Evolutionary conservation across 805 yeast species (phyloP).

Genomic region (Metschnikowia cerradonensis): DNA sequence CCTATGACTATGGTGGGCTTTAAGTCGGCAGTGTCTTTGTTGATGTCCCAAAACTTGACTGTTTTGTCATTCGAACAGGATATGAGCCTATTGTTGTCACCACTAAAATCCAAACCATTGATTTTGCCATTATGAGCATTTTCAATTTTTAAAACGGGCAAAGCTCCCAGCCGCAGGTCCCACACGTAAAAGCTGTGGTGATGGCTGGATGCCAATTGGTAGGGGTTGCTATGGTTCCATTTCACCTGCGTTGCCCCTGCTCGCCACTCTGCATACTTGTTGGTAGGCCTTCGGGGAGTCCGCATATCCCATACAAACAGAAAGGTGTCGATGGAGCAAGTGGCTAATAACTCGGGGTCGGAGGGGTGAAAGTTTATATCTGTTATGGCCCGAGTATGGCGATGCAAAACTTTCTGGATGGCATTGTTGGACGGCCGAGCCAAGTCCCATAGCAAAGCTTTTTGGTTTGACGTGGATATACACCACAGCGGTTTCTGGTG

Average conservation of each 20-base stretch:
- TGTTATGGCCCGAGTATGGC: slow-evolving; percentile 89
- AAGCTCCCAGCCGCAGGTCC: slow-evolving; percentile 83
- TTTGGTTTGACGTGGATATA: slow-evolving; percentile 90
- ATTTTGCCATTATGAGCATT: slow-evolving; percentile 81
- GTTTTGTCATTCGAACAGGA: slow-evolving; percentile 85
- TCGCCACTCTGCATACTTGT: slow-evolving; percentile 87
- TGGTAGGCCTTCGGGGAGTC: slow-evolving; percentile 67
- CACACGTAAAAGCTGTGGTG: slow-evolving; percentile 77
- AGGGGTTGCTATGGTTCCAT: slow-evolving; percentile 78
- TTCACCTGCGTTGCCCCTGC: slow-evolving; percentile 94
- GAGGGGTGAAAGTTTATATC: slow-evolving; percentile 90
- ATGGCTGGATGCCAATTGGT: slow-evolving; percentile 81
- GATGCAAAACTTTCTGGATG: slow-evolving; percentile 81
- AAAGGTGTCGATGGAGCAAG: slow-evolving; percentile 89
- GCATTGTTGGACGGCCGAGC: slow-evolving; percentile 67
- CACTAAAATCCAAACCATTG: slow-evolving; percentile 82
- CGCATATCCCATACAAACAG: slow-evolving; percentile 90
- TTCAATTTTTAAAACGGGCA: slow-evolving; percentile 59
- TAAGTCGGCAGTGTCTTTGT: not conserved
- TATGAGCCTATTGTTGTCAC: slow-evolving; percentile 56
- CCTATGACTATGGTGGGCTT: slow-evolving; percentile 54
- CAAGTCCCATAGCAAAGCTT: slow-evolving; percentile 92
- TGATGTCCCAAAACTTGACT: slow-evolving; percentile 41
- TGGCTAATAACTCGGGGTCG: slow-evolving; percentile 83
- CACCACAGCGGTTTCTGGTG: slow-evolving; percentile 83